Conservation (phyloP, 73 alveolate genomes). For the Paraurostyla sp. region DNA sequence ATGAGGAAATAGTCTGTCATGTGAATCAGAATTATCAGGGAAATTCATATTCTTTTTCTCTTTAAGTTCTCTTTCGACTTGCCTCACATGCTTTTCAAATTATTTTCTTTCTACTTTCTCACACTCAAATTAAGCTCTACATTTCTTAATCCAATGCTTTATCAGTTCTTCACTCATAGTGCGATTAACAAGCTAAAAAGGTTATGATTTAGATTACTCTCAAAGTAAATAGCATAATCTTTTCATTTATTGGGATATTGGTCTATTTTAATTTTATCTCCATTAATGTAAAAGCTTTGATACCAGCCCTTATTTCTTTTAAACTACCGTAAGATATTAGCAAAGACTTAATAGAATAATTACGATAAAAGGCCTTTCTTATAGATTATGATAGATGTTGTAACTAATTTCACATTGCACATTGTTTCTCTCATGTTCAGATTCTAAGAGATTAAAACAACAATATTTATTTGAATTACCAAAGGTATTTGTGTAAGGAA, state of each 20-base stretch:
- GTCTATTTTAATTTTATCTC: conserved; percentile 42
- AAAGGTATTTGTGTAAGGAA: conserved; percentile 31
- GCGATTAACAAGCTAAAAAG: conserved; percentile 41
- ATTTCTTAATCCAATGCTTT: conserved; percentile 50
- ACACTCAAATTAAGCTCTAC: conserved; percentile 51
- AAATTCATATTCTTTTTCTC: conserved; percentile 17
- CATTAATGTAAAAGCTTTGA: conserved; percentile 39
- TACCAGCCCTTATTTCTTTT: conserved; percentile 56
- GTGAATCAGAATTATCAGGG: conserved; percentile 36
- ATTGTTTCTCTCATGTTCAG: conserved; percentile 52
- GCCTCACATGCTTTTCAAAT: conserved; percentile 50
- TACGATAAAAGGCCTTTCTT: conserved; percentile 22
- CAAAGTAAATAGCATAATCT: background rate
- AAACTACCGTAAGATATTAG: background rate
- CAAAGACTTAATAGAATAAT: background rate
- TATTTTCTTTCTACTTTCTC: conserved; percentile 61
- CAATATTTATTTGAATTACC: conserved; percentile 22
- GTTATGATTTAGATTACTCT: background rate
- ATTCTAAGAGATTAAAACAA: too few relatives aligned
- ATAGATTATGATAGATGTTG: conserved; percentile 42
- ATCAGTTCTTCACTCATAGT: conserved; percentile 56
- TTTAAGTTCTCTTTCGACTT: conserved; percentile 45
- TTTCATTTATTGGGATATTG: conserved; percentile 43
- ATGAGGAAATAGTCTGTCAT: conserved; percentile 59
- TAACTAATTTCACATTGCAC: conserved; percentile 45